Evolutionary conservation across 2,329 filamentous ascomycete species (phyloP).

Genomic region (Colletotrichum coccodes): DNA sequence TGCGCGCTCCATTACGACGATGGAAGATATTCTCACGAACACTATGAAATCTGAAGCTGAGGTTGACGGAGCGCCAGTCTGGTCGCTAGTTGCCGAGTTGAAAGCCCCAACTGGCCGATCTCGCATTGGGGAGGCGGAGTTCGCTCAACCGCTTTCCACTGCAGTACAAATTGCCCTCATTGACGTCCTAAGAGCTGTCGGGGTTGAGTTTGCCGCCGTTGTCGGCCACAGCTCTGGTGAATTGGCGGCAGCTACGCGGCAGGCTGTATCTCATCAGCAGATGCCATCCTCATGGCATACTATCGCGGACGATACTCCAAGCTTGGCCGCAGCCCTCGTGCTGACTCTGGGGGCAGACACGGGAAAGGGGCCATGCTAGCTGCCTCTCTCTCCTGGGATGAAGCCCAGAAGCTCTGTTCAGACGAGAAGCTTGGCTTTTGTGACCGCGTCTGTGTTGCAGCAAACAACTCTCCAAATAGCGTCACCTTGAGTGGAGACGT

Average conservation of each 20-base stretch:
- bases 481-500: slow-evolving; percentile 41
- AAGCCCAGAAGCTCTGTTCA: background rate
- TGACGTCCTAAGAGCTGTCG: slow-evolving; percentile 36
- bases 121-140: slow-evolving; percentile 32
- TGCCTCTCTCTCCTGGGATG: background rate
- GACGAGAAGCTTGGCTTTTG: background rate
- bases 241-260: slow-evolving; percentile 33
- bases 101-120: background rate
- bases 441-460: slow-evolving; percentile 37
- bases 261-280: slow-evolving; percentile 24
- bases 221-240: slow-evolving; percentile 35
- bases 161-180: slow-evolving; percentile 47
- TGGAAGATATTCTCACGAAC: slow-evolving; percentile 21
- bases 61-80: no score
- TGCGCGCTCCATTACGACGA: slow-evolving; percentile 12
- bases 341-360: background rate
- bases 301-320: slow-evolving; percentile 11
- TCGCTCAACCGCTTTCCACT: slow-evolving; percentile 51
- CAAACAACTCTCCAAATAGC: slow-evolving; percentile 35
- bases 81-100: background rate
- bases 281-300: slow-evolving; percentile 14
- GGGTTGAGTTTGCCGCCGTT: slow-evolving; percentile 23
- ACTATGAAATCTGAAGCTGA: background rate
- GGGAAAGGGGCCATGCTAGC: background rate
- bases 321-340: background rate